Conservation (phyloP, 116 monocot species). For the Posidonia oceanica region DNA sequence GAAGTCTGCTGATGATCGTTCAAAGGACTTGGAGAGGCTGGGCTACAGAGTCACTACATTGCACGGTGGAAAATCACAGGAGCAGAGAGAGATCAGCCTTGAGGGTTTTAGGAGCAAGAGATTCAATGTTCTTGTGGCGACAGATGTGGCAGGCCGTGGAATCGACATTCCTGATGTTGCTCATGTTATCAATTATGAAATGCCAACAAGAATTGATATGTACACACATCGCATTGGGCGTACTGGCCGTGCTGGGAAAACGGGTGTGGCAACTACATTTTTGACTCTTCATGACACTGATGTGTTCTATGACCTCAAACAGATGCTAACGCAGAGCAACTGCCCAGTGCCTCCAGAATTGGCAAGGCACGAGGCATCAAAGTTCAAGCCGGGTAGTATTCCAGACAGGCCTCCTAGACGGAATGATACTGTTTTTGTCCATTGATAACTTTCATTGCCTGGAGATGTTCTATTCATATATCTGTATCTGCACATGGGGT, state of each 20-base stretch:
- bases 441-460: slow-evolving; percentile 14
- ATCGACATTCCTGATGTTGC: slow-evolving; percentile 98
- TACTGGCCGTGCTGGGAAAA: slow-evolving; percentile 94
- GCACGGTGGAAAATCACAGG: slow-evolving; percentile 92
- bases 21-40: slow-evolving; percentile 69
- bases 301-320: slow-evolving; percentile 94
- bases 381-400: slow-evolving; percentile 84
- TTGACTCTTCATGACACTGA: slow-evolving; percentile 72
- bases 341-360: slow-evolving; percentile 86
- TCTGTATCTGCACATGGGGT: not conserved
- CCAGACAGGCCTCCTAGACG: slow-evolving; percentile 89
- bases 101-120: slow-evolving; percentile 79
- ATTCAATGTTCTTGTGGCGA: slow-evolving; percentile 89
- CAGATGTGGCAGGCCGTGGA: slow-evolving; percentile 90
- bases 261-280: slow-evolving; percentile 83
- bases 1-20: slow-evolving; percentile 68
- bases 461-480: not conserved
- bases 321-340: slow-evolving; percentile 93
- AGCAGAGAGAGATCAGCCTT: slow-evolving; percentile 91
- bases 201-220: slow-evolving; percentile 66
- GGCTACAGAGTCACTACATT: slow-evolving; percentile 82
- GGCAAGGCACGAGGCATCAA: slow-evolving; percentile 88
- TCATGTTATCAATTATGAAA: slow-evolving; percentile 93
- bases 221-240: slow-evolving; percentile 97
- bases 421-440: slow-evolving; percentile 78